Conservation (phyloP, 306 rosid genomes). For the Begonia peltatifolia region DNA sequence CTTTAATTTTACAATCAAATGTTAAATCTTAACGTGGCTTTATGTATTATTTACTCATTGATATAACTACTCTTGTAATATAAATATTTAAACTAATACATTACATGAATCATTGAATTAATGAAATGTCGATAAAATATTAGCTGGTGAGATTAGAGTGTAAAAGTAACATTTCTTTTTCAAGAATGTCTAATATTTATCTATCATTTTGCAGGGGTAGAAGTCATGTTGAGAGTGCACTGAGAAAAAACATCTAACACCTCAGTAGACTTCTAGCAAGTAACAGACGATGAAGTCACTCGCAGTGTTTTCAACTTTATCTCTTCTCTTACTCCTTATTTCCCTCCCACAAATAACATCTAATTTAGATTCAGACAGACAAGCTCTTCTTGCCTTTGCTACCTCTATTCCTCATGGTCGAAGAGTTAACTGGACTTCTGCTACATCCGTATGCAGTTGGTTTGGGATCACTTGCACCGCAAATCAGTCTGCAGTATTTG, state of each 20-base stretch:
- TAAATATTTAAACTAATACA: too few species aligned
- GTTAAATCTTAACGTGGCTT: too few species aligned
- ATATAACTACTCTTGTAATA: too few species aligned
- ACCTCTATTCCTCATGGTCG: slow-evolving; percentile 55
- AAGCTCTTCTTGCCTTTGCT: slow-evolving; percentile 67
- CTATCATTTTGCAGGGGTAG: slow-evolving; percentile 28
- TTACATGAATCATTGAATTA: too few species aligned
- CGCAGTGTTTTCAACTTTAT: slow-evolving; percentile 8
- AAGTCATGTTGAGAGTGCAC: slow-evolving; percentile 15
- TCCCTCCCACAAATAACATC: slow-evolving; percentile 19
- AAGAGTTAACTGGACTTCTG: slow-evolving; percentile 47
- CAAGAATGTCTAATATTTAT: slow-evolving; percentile 1
- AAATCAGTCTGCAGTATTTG: slow-evolving; percentile 29
- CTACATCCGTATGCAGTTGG: slow-evolving; percentile 60
- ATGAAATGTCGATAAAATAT: too few species aligned
- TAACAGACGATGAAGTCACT: slow-evolving; percentile 34
- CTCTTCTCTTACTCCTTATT: slow-evolving; percentile 19
- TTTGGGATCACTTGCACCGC: slow-evolving; percentile 49
- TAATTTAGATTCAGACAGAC: slow-evolving; percentile 58
- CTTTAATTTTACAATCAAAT: too few species aligned
- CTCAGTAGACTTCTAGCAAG: slow-evolving; percentile 11
- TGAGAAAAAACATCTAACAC: slow-evolving; percentile 4
- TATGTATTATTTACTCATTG: too few species aligned
- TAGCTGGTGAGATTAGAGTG: too few species aligned
- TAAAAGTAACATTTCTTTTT: too few species aligned